phyloP scores from a whole-genome alignment of 1,139 yeast species.

The Lodderomyces elongisporus region DNA sequence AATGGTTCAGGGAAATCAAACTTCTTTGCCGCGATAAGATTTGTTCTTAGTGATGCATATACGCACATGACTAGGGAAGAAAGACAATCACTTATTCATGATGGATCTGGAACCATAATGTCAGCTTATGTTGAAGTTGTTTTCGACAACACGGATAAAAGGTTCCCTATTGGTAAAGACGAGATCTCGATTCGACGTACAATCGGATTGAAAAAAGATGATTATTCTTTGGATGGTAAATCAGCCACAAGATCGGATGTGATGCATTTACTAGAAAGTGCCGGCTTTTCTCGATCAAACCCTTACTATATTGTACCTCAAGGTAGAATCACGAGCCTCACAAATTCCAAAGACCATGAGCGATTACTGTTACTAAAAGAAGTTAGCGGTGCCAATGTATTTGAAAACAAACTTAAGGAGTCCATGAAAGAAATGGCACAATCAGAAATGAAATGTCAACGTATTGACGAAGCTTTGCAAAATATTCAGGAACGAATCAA shows the following conservation, averaged over 20 bases:
- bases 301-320: slow-evolving; percentile 98
- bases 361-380: slow-evolving; percentile 76
- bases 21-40: slow-evolving; percentile 91
- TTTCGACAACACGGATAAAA: slow-evolving; percentile 73
- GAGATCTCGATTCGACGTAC: slow-evolving; percentile 81
- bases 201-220: slow-evolving; percentile 89
- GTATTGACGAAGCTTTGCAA: slow-evolving; percentile 69
- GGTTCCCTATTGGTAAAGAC: slow-evolving; percentile 65
- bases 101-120: slow-evolving; percentile 88
- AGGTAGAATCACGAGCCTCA: slow-evolving; percentile 79
- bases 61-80: slow-evolving; percentile 86
- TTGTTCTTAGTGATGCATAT: slow-evolving; percentile 87
- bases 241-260: slow-evolving; percentile 79
- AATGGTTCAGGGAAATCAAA: slow-evolving; percentile 97
- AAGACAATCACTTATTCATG: slow-evolving; percentile 82
- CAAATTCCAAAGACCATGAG: slow-evolving; percentile 85
- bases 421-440: slow-evolving; percentile 74
- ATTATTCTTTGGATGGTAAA: slow-evolving; percentile 73
- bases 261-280: slow-evolving; percentile 79
- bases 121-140: slow-evolving; percentile 89
- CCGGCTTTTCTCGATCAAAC: slow-evolving; percentile 86
- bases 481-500: slow-evolving; percentile 68
- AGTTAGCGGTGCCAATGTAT: slow-evolving; percentile 92
- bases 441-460: slow-evolving; percentile 62
- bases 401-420: slow-evolving; percentile 75